Evolutionary conservation across 768 basidiomycete genomes (phyloP), one percentile per base, ranked within the genome.

Genomic region (Fomitopsis pulvina): DNA sequence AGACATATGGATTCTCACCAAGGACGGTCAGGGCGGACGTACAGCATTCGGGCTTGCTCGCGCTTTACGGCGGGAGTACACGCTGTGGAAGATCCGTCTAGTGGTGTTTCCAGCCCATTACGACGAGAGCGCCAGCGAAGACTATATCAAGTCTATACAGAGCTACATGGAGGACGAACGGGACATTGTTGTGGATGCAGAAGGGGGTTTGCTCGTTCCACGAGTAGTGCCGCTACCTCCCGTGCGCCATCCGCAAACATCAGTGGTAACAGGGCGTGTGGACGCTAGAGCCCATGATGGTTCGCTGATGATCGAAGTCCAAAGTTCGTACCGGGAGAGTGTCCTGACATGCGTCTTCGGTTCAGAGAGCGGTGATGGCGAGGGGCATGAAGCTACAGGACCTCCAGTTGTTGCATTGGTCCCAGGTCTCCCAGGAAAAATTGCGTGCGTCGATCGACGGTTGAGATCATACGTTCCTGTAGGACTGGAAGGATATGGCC

Each of bases 41-140:
- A 61, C 63, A 14, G 64, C 63, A 0, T 41, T 57, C n/a, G 71
- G 71, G 3, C 57, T 72, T 22, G 51, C 60, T 9, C 48, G 66
- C 27, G 57, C 65, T 8, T 53, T 70, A 18, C 53, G 60, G 3
- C 57, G 58, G 40, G 70, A 71, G 51, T 66, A 60, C 44, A 53
- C 54, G 5, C 40, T 58, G 4, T 69, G 68, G 65, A 59, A 53
- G 5, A 62, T 68, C 40, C 56, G 56, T 20, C 43, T 65, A 8
- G 63, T 61, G 16, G 56, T 65, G 26, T 69, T 68, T 50, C 58
- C 60, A 10, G 30, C 39, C 2, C 48, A 55, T 0, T 60, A 50
- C 45, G 18, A 28, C 45, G 21, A 46, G 32, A 6, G 7, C n/a
- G 6, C 18, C 7, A 27, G 45, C 5, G 20, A 30, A 27, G 25